Percentiles rank a stretch among this genome's conserved stretches.
Conservation (phyloP, 352 stramenopile genomes). For the Pythium vanterpoolii region DNA sequence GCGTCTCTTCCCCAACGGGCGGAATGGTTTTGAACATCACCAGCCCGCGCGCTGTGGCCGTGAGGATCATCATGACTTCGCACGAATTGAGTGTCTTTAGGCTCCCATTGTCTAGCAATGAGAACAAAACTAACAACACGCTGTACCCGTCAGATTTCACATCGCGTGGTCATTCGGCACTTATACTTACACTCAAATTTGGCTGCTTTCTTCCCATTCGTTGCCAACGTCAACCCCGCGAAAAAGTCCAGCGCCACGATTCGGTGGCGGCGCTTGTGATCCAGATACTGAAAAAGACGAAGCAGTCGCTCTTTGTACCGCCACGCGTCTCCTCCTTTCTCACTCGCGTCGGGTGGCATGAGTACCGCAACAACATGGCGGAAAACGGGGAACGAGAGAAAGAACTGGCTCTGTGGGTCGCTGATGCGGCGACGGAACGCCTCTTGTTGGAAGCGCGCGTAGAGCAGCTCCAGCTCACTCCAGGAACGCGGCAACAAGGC, state of each 20-base stretch:
- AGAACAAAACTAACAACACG: constrained; percentile 44
- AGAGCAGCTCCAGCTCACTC: constrained; percentile 50
- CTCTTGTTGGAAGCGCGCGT: constrained; percentile 63
- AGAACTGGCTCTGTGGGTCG: constrained; percentile 39
- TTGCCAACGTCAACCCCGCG: constrained; percentile 48
- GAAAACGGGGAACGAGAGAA: constrained; percentile 50
- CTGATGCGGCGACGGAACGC: constrained; percentile 32
- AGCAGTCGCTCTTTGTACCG: constrained; percentile 41
- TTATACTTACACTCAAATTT: constrained; percentile 70
- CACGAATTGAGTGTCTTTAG: constrained; percentile 55
- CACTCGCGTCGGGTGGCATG: not conserved
- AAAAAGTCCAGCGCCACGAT: constrained; percentile 63
- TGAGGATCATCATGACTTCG: constrained; percentile 58
- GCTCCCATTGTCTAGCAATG: constrained; percentile 57
- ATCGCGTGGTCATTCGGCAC: not conserved
- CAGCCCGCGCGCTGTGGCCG: constrained; percentile 40
- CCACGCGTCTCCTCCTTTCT: not conserved
- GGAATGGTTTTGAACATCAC: constrained; percentile 46
- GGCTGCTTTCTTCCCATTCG: constrained; percentile 56
- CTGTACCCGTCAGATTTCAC: not conserved
- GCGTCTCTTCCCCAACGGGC: constrained; percentile 6
- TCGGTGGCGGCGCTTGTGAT: constrained; percentile 18
- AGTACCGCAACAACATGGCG: constrained; percentile 32
- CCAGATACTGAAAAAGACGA: constrained; percentile 39
- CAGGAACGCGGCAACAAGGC: constrained; percentile 46